These are phyloP conservation scores for Oryza punctata DNA, from an alignment of 176 grass and related monocot species.

Conservation along the genomic window DNA sequence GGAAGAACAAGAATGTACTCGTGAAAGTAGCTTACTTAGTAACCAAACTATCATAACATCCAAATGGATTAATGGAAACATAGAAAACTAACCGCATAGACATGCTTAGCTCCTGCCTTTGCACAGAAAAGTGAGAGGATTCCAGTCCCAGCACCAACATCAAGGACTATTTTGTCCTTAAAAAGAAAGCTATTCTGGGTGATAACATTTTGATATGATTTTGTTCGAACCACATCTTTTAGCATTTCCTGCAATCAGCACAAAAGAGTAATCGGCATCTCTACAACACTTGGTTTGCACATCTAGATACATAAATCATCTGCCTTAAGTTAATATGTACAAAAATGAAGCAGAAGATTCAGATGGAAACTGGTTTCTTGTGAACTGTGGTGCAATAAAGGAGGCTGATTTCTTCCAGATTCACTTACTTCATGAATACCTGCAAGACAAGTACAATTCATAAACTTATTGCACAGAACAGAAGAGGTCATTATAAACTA, in stretches of 20 bases:
- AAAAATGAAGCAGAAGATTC: background rate
- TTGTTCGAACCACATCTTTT: slow-evolving; percentile 87
- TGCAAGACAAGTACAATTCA: slow-evolving; percentile 51
- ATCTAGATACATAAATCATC: background rate
- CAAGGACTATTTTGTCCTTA: slow-evolving; percentile 95
- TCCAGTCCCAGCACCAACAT: slow-evolving; percentile 92
- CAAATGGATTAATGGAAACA: slow-evolving; percentile 8
- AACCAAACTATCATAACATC: background rate
- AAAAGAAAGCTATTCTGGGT: slow-evolving; percentile 85
- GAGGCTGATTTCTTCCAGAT: slow-evolving; percentile 3
- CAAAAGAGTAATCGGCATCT: slow-evolving; percentile 15
- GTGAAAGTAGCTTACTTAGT: background rate
- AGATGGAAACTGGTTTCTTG: background rate
- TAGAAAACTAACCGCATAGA: slow-evolving; percentile 72
- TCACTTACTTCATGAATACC: slow-evolving; percentile 98
- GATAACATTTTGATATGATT: slow-evolving; percentile 94
- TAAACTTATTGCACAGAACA: slow-evolving; percentile 2
- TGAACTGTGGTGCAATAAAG: slow-evolving; percentile 2
- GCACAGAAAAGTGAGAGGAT: slow-evolving; percentile 98
- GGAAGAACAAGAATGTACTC: slow-evolving; percentile 6
- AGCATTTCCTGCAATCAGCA: slow-evolving; percentile 85
- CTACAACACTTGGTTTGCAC: background rate
- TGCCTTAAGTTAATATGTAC: background rate
- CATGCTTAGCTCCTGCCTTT: slow-evolving; percentile 96
- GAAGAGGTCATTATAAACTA: background rate